phyloP scores from a whole-genome alignment of 1,139 yeast species.

The Pichia sp. region DNA sequence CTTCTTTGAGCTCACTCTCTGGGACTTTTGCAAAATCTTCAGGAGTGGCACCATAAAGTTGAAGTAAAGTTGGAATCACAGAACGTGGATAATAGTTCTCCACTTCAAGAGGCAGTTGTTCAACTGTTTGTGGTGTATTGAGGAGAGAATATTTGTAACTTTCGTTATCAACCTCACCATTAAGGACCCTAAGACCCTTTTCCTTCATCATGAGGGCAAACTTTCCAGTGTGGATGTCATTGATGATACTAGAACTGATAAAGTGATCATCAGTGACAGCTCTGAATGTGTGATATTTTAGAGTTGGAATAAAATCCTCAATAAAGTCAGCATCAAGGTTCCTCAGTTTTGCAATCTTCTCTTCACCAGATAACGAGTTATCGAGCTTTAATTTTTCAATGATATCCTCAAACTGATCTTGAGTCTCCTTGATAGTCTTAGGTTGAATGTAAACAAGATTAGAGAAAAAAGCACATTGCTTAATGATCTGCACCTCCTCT shows the following conservation, averaged over 20 bases:
- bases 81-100: conserved; percentile 31
- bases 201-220: conserved; percentile 25
- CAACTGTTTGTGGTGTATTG: conserved; percentile 28
- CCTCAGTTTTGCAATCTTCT: conserved; percentile 14
- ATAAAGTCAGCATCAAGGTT: conserved; percentile 16
- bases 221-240: conserved; percentile 30
- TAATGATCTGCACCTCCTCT: conserved; percentile 29
- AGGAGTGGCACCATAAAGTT: conserved; percentile 24
- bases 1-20: conserved; percentile 13
- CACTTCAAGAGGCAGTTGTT: conserved; percentile 26
- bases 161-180: conserved; percentile 36
- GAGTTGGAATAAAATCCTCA: conserved; percentile 26
- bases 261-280: conserved; percentile 34
- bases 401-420: conserved; percentile 32
- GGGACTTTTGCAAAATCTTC: conserved; percentile 16
- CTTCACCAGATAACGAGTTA: conserved; percentile 7
- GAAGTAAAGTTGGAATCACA: conserved; percentile 26
- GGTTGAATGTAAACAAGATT: conserved; percentile 32
- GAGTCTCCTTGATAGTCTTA: conserved; percentile 28
- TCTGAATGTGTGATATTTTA: conserved; percentile 32
- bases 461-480: conserved; percentile 30
- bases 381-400: conserved; percentile 18
- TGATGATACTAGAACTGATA: conserved; percentile 25
- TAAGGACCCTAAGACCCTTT: conserved; percentile 25
- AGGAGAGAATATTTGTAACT: conserved; percentile 28